Conservation (phyloP, 2,329 filamentous ascomycete genomes). For the Scopulariopsis brevicaulis region DNA sequence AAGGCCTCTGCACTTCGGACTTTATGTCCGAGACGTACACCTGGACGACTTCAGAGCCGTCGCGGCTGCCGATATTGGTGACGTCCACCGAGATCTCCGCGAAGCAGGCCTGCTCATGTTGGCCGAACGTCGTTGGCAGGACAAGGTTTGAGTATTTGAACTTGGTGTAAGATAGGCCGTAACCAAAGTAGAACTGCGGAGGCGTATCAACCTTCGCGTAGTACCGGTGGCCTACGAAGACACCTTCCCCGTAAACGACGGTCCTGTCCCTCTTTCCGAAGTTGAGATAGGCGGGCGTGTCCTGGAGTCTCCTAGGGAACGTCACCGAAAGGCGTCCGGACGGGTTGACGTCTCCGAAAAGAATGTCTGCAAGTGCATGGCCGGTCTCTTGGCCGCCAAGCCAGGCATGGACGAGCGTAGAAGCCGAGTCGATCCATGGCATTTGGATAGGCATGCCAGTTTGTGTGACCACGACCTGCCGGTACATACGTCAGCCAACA, state of each 20-base stretch:
- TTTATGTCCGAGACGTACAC: constrained; percentile 43
- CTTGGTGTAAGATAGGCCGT: constrained; percentile 67
- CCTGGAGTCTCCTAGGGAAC: constrained; percentile 57
- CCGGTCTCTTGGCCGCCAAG: constrained; percentile 79
- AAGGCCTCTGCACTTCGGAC: constrained; percentile 40
- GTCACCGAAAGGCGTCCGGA: constrained; percentile 63
- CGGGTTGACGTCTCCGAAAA: constrained; percentile 65
- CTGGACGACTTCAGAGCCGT: constrained; percentile 45
- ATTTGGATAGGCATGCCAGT: constrained; percentile 66
- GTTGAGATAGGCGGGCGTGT: constrained; percentile 69
- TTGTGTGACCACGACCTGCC: constrained; percentile 51
- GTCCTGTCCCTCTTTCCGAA: constrained; percentile 59
- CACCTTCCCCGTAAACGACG: constrained; percentile 67
- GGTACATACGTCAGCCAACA: no score
- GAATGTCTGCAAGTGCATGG: constrained; percentile 67
- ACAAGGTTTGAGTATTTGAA: constrained; percentile 45
- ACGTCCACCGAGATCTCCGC: constrained; percentile 38
- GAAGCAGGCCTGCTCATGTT: constrained; percentile 29
- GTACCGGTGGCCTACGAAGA: constrained; percentile 73
- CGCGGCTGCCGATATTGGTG: constrained; percentile 45
- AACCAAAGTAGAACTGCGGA: constrained; percentile 66
- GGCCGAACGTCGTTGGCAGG: constrained; percentile 13
- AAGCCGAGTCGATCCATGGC: constrained; percentile 48
- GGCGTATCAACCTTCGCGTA: constrained; percentile 60
- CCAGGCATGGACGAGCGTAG: constrained; percentile 63